These are phyloP conservation scores for Globisporangium canariense DNA, from an alignment of 352 stramenopile species.

Conservation along the genomic window DNA sequence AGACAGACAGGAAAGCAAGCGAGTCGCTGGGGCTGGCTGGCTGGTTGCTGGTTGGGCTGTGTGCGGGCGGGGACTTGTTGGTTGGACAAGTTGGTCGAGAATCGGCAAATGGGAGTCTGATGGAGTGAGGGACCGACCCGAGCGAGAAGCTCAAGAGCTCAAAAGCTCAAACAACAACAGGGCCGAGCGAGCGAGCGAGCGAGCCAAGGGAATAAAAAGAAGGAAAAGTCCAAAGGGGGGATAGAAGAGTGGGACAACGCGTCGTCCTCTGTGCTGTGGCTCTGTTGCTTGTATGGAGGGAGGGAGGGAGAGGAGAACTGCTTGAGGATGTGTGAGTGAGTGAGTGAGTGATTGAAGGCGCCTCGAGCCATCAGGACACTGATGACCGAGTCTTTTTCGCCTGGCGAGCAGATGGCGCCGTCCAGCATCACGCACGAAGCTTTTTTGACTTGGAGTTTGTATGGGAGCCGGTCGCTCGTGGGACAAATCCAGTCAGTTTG, in stretches of 20 bases:
- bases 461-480: not conserved
- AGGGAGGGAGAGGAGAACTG: slow-evolving; percentile 1
- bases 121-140: not conserved
- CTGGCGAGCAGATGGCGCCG: not conserved
- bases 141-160: not conserved
- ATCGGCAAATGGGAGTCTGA: slow-evolving; percentile 16
- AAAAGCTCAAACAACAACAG: not conserved
- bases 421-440: not conserved
- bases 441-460: not conserved
- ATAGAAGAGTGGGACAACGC: slow-evolving; percentile 9
- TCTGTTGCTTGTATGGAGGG: not conserved
- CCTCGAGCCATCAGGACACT: not conserved
- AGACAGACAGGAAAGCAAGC: not conserved
- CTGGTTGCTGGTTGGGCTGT: not conserved
- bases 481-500: slow-evolving; percentile 11
- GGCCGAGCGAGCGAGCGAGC: not conserved
- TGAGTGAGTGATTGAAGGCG: too few relatives aligned
- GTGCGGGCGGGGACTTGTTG: not conserved
- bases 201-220: slow-evolving; percentile 9
- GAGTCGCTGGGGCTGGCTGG: not conserved
- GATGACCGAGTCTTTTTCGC: not conserved
- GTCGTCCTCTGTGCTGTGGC: slow-evolving; percentile 1
- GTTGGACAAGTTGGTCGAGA: slow-evolving; percentile 9
- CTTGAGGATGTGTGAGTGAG: slow-evolving; percentile 5
- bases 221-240: not conserved